Percentiles rank a stretch among this genome's conserved stretches.
Evolutionary conservation across 257 asterid genomes (phyloP).

Genomic region (Solanum tarijense): DNA sequence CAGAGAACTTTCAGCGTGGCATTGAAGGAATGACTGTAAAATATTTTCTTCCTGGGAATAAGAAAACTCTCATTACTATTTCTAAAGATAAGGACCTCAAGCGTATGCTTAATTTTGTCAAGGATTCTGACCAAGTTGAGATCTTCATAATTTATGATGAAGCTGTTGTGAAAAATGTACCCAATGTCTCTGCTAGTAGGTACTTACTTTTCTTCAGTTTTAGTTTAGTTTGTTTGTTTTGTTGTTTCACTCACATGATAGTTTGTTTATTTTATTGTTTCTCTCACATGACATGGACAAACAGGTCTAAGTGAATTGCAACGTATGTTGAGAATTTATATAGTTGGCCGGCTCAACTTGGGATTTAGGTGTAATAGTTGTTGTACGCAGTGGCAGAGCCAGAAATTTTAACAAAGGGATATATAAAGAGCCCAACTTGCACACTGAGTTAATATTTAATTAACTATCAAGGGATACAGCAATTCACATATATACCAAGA

Average conservation of each 20-base stretch:
- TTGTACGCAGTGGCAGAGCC: background rate
- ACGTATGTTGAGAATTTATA: background rate
- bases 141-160: slow-evolving; percentile 66
- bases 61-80: slow-evolving; percentile 80
- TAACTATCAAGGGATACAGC: background rate
- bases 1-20: slow-evolving; percentile 66
- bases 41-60: slow-evolving; percentile 90
- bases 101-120: slow-evolving; percentile 85
- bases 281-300: background rate
- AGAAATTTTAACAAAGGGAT: background rate
- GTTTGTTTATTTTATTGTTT: background rate
- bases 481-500: background rate
- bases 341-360: background rate
- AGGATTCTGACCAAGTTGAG: slow-evolving; percentile 93
- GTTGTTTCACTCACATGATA: background rate
- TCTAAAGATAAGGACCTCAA: slow-evolving; percentile 94
- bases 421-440: background rate
- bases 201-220: slow-evolving; percentile 14
- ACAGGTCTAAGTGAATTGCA: background rate
- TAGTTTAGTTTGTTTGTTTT: background rate
- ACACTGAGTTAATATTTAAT: background rate
- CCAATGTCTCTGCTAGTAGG: slow-evolving; percentile 83
- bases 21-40: slow-evolving; percentile 57
- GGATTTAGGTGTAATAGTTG: background rate
- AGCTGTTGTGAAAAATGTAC: slow-evolving; percentile 47